Evolutionary conservation across 1,284 basidiomycete species (phyloP).

Genomic region (Somion occarium): DNA sequence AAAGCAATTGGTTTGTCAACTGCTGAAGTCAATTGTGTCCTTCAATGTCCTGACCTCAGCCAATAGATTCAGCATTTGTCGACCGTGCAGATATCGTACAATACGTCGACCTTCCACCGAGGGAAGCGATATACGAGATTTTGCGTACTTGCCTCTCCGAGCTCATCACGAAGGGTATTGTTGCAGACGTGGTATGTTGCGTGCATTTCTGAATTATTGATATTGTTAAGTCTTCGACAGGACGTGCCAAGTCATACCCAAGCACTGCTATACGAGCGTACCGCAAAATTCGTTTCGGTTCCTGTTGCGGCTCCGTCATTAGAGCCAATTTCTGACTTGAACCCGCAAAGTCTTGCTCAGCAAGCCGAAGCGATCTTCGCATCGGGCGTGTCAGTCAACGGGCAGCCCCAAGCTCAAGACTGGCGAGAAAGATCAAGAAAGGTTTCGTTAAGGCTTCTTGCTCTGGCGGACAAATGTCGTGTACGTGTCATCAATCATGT

Average conservation of each 20-base stretch:
- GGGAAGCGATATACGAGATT: constrained; percentile 92
- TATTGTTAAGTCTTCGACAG: constrained; percentile 30
- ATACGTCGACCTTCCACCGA: constrained; percentile 87
- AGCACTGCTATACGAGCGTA: constrained; percentile 53
- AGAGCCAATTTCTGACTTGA: constrained; percentile 1
- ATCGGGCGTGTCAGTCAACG: neutral
- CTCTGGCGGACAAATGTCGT: constrained; percentile 67
- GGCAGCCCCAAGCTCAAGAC: constrained; percentile 24
- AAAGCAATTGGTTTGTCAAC: constrained; percentile 80
- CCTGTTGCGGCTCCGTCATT: constrained; percentile 2
- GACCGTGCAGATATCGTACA: constrained; percentile 97
- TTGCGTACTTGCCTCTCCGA: constrained; percentile 81
- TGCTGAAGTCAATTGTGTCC: neutral
- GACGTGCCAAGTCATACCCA: constrained; percentile 57
- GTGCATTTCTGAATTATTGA: neutral
- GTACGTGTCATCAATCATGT: constrained; percentile 48
- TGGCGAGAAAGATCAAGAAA: constrained; percentile 43
- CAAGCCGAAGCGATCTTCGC: neutral
- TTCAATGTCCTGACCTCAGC: neutral
- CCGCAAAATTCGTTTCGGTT: constrained; percentile 19
- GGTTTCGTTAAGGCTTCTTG: constrained; percentile 56
- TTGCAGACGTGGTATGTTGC: constrained; percentile 49
- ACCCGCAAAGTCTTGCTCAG: neutral
- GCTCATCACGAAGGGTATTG: constrained; percentile 71
- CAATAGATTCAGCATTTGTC: constrained; percentile 88